phyloP scores from a whole-genome alignment of 805 yeast genomes.

The Ascoidea tarda region DNA sequence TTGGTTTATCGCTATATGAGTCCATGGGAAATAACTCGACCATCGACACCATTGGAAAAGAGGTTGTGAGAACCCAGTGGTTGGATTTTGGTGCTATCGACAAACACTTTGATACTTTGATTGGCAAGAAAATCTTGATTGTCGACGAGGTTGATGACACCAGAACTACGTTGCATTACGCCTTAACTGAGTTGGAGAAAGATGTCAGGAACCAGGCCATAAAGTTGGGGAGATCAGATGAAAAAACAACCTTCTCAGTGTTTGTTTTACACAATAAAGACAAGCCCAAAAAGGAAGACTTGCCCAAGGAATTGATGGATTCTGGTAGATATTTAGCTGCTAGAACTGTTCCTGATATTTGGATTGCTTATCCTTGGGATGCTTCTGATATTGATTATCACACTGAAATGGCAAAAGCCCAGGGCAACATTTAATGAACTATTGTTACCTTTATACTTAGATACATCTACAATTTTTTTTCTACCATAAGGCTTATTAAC shows the following conservation, averaged over 20 bases:
- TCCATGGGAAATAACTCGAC: constrained; percentile 31
- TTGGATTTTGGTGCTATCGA: constrained; percentile 63
- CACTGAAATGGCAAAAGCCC: constrained; percentile 37
- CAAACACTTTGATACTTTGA: constrained; percentile 57
- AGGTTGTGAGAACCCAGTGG: constrained; percentile 85
- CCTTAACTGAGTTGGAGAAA: constrained; percentile 60
- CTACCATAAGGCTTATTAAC: no score
- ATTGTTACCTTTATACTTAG: no score
- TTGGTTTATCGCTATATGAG: constrained; percentile 53
- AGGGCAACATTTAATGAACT: no score
- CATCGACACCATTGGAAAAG: constrained; percentile 49
- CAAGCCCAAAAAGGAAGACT: constrained; percentile 66
- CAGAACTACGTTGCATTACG: constrained; percentile 80
- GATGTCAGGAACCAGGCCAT: constrained; percentile 18
- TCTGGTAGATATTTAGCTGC: constrained; percentile 63
- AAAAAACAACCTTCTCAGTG: constrained; percentile 53
- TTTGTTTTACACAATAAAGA: constrained; percentile 78
- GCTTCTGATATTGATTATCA: constrained; percentile 70
- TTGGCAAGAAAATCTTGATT: constrained; percentile 69
- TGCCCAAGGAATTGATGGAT: constrained; percentile 48
- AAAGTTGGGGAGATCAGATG: constrained; percentile 48
- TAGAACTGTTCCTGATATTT: constrained; percentile 55
- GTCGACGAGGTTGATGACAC: constrained; percentile 92
- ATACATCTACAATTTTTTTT: no score
- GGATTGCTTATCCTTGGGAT: constrained; percentile 93